Evolutionary conservation across 179 eudicot species (phyloP), one percentile per base, ranked within the genome.

Genomic region (Actinidia chinensis): DNA sequence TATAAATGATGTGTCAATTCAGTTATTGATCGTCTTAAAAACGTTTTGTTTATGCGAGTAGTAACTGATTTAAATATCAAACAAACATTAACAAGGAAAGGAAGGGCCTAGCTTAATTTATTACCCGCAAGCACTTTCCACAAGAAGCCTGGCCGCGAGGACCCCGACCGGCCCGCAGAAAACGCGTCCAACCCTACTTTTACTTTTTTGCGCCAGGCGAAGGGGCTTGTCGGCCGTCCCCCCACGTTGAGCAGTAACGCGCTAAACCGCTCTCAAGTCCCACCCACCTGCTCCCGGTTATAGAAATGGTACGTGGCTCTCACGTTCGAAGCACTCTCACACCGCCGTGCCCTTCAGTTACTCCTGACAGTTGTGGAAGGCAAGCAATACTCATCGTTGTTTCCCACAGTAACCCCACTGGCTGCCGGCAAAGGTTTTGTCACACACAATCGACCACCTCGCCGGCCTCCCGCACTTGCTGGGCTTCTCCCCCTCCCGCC

Each of bases 181-280:
- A 81, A 87, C 90, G 7, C n/a, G 90, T 87, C 90, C 90, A 87
- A 4, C 90, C 90, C 2, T 86, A 87, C n/a, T n/a, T n/a, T n/a
- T n/a, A n/a, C n/a, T 52, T 75, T 55, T 8, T 66, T 56, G 6
- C 90, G 83, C 84, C n/a, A 87, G 0, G 79, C n/a, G 23, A n/a
- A 85, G 77, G 6, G 88, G 87, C 81, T 71, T 64, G 63, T 72
- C 6, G n/a, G 76, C n/a, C 90, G 13, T 87, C n/a, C n/a, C n/a
- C n/a, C n/a, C 85, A 87, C 9, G 90, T 87, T 4, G 90, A 82
- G 23, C 89, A n/a, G 48, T 77, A n/a, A 87, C 0, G 76, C 89
- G 44, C 89, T 84, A n/a, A 1, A 80, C 89, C 0, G 79, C 79
- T 1, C 1, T 46, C n/a, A 75, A 82, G 79, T 76, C 76, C 87